Percentiles rank a stretch among this genome's conserved stretches.
These are phyloP conservation scores for Xylariaceae sp. DNA, from an alignment of 2,329 filamentous ascomycete genomes.

Conservation along the genomic window DNA sequence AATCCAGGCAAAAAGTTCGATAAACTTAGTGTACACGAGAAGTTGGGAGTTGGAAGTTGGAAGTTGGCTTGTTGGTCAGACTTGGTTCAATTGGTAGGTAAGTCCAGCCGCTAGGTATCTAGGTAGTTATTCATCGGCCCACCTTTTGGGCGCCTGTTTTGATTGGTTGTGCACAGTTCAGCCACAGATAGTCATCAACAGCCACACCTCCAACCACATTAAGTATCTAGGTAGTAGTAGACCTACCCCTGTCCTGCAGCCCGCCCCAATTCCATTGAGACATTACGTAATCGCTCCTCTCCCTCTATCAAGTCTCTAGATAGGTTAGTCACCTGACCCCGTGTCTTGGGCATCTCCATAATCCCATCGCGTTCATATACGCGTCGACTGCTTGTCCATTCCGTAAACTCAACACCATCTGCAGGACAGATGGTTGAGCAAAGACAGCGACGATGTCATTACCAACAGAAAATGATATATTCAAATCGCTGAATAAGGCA, in stretches of 20 bases:
- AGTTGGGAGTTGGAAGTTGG: too few species aligned
- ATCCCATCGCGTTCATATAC: constrained; percentile 12
- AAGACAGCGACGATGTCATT: constrained; percentile 22
- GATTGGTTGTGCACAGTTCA: constrained; percentile 1
- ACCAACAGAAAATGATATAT: constrained; percentile 29
- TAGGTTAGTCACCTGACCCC: constrained; percentile 16
- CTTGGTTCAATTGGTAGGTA: too few species aligned
- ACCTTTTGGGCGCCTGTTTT: not conserved
- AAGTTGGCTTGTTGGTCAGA: too few species aligned
- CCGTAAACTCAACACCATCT: not conserved
- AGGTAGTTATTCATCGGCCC: too few species aligned
- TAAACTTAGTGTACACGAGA: too few species aligned
- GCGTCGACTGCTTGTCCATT: constrained; percentile 8
- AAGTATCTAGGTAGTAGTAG: too few species aligned
- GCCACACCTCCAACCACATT: not conserved
- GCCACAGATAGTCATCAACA: not conserved
- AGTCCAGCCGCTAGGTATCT: too few species aligned
- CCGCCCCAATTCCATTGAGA: too few species aligned
- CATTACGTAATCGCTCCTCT: not conserved
- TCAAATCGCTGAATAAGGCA: constrained; percentile 49
- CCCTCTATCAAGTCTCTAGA: too few species aligned
- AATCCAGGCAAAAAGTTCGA: too few species aligned
- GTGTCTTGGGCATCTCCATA: constrained; percentile 3
- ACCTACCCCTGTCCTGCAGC: not conserved
- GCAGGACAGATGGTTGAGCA: constrained; percentile 2